These are phyloP conservation scores for Colletotrichum sp. DNA, from an alignment of 2,329 filamentous ascomycete genomes.

Conservation along the genomic window DNA sequence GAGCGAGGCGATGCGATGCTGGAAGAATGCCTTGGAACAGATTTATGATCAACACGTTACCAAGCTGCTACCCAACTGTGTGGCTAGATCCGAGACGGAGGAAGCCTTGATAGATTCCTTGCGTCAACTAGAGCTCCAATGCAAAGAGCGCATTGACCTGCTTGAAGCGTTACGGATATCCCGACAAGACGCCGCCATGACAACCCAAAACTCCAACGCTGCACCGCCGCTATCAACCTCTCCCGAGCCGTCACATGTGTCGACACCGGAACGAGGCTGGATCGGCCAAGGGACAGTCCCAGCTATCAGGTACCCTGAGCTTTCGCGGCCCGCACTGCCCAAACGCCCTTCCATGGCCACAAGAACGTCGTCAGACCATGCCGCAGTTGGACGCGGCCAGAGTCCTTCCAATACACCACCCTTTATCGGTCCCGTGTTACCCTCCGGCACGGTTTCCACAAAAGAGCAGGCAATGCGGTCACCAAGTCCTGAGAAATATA, in stretches of 20 bases:
- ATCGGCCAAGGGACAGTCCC: slow-evolving; percentile 85
- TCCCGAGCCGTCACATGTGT: background rate
- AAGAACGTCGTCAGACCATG: slow-evolving; percentile 56
- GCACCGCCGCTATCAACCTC: background rate
- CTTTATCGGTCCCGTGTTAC: slow-evolving; percentile 26
- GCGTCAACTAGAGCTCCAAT: slow-evolving; percentile 84
- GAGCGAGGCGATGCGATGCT: slow-evolving; percentile 86
- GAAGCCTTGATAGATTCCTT: slow-evolving; percentile 82
- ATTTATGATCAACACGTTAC: slow-evolving; percentile 87
- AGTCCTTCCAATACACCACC: slow-evolving; percentile 22
- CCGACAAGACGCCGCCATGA: slow-evolving; percentile 44
- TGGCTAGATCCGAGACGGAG: slow-evolving; percentile 81
- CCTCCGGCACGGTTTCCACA: slow-evolving; percentile 35
- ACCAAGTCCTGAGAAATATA: slow-evolving; percentile 65
- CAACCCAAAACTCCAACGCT: slow-evolving; percentile 17
- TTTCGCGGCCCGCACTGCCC: slow-evolving; percentile 72
- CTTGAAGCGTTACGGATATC: slow-evolving; percentile 79
- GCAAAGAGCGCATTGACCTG: slow-evolving; percentile 90
- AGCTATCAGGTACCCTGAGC: slow-evolving; percentile 77
- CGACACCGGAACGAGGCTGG: slow-evolving; percentile 54
- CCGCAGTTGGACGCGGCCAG: slow-evolving; percentile 39
- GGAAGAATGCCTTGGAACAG: slow-evolving; percentile 85
- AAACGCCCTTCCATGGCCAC: slow-evolving; percentile 61
- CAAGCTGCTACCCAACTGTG: slow-evolving; percentile 71
- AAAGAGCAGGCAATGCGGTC: slow-evolving; percentile 48